Base-by-base conservation (phyloP, 345 rosid genomes). In the Eucalyptus regnans region DNA sequence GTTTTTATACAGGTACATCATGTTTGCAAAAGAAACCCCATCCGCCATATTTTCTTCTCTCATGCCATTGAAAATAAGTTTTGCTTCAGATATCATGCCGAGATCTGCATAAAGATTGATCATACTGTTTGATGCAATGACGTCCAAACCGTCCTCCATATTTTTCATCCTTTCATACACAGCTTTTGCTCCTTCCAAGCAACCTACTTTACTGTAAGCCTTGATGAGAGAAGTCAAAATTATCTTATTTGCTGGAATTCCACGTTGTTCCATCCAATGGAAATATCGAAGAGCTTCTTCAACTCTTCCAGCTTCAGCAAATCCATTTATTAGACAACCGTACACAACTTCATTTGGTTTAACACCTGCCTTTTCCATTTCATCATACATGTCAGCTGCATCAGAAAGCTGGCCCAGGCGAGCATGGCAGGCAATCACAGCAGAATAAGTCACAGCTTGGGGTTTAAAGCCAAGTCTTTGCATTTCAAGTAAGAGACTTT, bases 281-380 rank as follows among this genome's bases (percentile, higher is more conserved):
- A 94, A 95, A 93, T 94, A 97, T 17, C 86, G 93, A 89, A 95
- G 92, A 41, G 97, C 97, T 93, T 95, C 94, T 94, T 95, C 96
- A 68, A 93, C 94, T 86, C 89, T 90, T 71, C 97, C 96, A 49
- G 58, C 90, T 91, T 94, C 97, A 33, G 98, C 96, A 90, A 93
- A 96, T n/a, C 99, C 99, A 90, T 97, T 95, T 86, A 96, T 95
- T 88, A 97, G 89, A 84, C 96, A 92, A 64, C 99, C 99, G 86
- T 93, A 97, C 50, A 97, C 99, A 89, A 96, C 95, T 92, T 95
- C 97, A 58, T 97, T 96, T 12, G 99, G 97, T 91, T 92, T 93
- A 89, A 96, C 95, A 15, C 97, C 97, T 66, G 91, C 91, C 88
- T 86, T 92, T 27, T 88, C 71, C 98, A 97, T 96, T 89, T 92